Conservation (phyloP, 176 grass and related monocot species). For the Avena sativa region DNA sequence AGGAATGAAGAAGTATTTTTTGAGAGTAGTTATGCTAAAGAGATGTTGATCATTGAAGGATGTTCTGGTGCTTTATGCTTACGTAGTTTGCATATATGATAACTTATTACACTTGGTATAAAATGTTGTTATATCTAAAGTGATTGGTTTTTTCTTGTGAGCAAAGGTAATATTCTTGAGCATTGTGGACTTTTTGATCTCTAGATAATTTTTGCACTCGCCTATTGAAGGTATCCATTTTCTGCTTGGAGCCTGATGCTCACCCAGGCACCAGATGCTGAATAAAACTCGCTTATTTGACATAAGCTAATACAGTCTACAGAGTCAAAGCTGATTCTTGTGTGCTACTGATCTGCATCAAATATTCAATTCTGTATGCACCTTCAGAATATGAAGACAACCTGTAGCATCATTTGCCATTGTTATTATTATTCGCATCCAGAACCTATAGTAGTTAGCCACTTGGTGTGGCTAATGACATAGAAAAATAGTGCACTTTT, state of each 20-base stretch:
- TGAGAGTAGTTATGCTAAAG: conserved; percentile 8
- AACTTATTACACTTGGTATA: neutral
- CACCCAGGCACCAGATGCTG: neutral
- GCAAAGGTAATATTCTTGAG: neutral
- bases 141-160: neutral
- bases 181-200: neutral
- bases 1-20: neutral
- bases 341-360: neutral
- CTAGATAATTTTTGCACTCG: neutral
- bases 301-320: neutral
- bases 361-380: neutral
- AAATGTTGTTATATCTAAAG: neutral
- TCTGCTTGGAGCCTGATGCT: conserved; percentile 26
- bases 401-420: neutral
- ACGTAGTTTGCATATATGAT: neutral
- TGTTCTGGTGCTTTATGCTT: neutral
- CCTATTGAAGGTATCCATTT: neutral
- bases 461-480: neutral
- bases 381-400: neutral
- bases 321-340: neutral
- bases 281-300: neutral
- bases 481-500: neutral
- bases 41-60: neutral
- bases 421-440: neutral
- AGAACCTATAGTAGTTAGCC: neutral